Evolutionary conservation across 768 basidiomycete species (phyloP).

Genomic region (Lentinula sp.): DNA sequence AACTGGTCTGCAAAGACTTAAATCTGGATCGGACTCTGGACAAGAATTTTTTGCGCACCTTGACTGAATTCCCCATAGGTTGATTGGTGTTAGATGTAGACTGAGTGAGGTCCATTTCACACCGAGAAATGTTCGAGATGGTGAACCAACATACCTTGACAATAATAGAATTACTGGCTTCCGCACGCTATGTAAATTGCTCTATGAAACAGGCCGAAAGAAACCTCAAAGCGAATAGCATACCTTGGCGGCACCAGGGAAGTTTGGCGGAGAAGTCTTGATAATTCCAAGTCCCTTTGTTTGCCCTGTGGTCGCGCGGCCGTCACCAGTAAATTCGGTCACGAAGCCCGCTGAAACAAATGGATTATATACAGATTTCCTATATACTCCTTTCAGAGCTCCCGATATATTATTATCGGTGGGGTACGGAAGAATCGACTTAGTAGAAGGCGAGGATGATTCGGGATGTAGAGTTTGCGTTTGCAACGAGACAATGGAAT

Average conservation of each 20-base stretch:
- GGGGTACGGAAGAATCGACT: background rate
- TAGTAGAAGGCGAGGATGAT: background rate
- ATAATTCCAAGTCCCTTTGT: background rate
- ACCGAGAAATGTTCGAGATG: background rate
- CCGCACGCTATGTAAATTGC: background rate
- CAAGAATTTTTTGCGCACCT: background rate
- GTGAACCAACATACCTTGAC: background rate
- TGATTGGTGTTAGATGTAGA: background rate
- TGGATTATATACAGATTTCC: conserved; percentile 27
- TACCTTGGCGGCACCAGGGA: background rate
- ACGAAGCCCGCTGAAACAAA: conserved; percentile 48
- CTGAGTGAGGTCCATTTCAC: background rate
- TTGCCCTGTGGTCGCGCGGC: conserved; percentile 6
- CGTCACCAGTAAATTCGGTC: conserved; percentile 33
- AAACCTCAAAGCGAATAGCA: background rate
- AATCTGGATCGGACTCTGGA: no score
- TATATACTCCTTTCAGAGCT: background rate
- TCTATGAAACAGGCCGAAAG: background rate
- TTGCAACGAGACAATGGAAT: background rate
- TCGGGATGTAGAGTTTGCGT: background rate
- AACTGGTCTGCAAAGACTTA: background rate
- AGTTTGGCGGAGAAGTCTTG: background rate
- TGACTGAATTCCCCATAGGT: background rate
- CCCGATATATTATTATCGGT: background rate
- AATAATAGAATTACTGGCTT: background rate